A percentile compares a stretch with the other conserved stretches of the same genome.
Evolutionary conservation across 495 filamentous ascomycete genomes (phyloP).

Genomic region (Penicillium ucsense): DNA sequence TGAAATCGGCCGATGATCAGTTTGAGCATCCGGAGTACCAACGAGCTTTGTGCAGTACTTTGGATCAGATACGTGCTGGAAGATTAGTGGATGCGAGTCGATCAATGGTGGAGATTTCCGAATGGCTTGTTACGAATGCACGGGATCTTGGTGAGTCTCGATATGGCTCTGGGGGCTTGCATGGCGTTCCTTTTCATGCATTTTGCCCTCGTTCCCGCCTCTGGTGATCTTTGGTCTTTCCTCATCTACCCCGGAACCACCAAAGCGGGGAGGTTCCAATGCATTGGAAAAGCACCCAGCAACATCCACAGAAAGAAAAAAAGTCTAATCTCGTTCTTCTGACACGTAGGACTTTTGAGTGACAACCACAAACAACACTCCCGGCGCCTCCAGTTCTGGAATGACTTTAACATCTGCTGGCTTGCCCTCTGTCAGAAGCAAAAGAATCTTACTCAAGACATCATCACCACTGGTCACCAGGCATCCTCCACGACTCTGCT

Average conservation of each 20-base stretch:
- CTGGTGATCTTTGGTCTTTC: background rate
- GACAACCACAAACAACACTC: conserved; percentile 65
- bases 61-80: conserved; percentile 66
- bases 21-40: conserved; percentile 66
- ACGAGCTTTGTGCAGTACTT: conserved; percentile 58
- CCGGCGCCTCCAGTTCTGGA: conserved; percentile 76
- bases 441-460: conserved; percentile 58
- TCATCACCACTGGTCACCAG: conserved; percentile 49
- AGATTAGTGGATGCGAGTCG: conserved; percentile 61
- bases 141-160: conserved; percentile 67
- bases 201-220: conserved; percentile 10
- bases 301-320: background rate
- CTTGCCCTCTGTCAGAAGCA: conserved; percentile 78
- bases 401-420: conserved; percentile 94
- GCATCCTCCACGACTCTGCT: conserved; percentile 57
- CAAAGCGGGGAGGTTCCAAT: too few species aligned
- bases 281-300: too few species aligned
- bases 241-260: background rate
- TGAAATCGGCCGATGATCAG: conserved; percentile 20
- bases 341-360: conserved; percentile 49
- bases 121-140: conserved; percentile 77
- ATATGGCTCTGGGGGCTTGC: conserved; percentile 11
- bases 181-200: conserved; percentile 2
- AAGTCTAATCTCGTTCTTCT: conserved; percentile 21
- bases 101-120: conserved; percentile 67